Percentiles rank a stretch among this genome's conserved stretches.
Conservation (phyloP, 495 filamentous ascomycete species). For the Annulohypoxylon nitens region DNA sequence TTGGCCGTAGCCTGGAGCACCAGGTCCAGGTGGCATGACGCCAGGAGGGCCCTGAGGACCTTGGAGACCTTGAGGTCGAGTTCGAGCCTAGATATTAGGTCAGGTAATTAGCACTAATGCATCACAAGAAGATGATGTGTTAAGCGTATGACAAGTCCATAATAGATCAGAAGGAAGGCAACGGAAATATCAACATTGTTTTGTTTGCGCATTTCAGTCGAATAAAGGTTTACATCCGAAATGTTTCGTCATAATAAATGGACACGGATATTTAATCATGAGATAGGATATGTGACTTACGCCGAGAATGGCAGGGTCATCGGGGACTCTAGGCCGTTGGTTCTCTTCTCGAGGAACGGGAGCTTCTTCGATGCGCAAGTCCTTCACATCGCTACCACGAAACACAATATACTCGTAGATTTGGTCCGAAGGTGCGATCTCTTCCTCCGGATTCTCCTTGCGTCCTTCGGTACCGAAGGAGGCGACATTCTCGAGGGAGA, state of each 20-base stretch:
- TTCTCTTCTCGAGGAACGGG: conserved; percentile 74
- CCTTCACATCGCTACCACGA: conserved; percentile 97
- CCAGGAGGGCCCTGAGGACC: conserved; percentile 38
- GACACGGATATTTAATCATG: conserved; percentile 16
- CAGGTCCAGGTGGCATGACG: conserved; percentile 57
- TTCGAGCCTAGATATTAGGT: conserved; percentile 53
- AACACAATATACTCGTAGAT: conserved; percentile 99
- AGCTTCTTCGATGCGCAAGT: conserved; percentile 88
- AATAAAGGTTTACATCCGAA: conserved; percentile 83
- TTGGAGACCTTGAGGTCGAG: conserved; percentile 46
- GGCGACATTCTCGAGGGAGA: conserved; percentile 93
- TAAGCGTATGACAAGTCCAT: conserved; percentile 26
- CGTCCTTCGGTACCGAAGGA: conserved; percentile 95
- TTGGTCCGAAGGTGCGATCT: conserved; percentile 82
- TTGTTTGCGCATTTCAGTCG: conserved; percentile 90
- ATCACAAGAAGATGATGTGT: conserved; percentile 4
- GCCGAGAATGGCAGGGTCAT: conserved; percentile 96
- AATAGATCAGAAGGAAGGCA: conserved; percentile 97
- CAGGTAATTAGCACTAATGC: conserved; percentile 44
- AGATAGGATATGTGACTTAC: conserved; percentile 71
- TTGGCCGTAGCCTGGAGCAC: conserved; percentile 68
- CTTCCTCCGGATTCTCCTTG: conserved; percentile 78
- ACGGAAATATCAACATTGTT: conserved; percentile 95
- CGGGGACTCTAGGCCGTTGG: conserved; percentile 80
- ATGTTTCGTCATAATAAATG: conserved; percentile 79